Base-by-base conservation (phyloP, 352 stramenopile genomes). In the Globisporangium nunn region DNA sequence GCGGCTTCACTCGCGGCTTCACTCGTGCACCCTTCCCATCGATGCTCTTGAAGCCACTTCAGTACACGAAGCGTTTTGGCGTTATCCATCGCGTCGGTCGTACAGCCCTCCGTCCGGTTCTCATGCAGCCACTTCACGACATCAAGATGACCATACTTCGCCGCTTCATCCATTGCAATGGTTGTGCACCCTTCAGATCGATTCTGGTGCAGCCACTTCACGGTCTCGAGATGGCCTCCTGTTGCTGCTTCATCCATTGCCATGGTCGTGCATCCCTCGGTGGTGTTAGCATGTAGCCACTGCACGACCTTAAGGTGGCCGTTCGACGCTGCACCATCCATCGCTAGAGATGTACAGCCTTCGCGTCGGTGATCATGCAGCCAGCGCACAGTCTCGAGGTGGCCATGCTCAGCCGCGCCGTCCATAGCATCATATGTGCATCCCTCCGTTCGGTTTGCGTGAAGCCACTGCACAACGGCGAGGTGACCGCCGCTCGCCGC, bases 371-470 rank as follows among this genome's bases (percentile, higher is more conserved):
- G 17, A 18, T 18, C 49, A 40, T 78, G 64, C 5, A 78, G 59
- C 58, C 68, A 78, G 18, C 69, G 55, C 3, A 75, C 61, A 5
- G 73, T 39, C 0, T 61, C 35, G 15, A 75, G 18, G 51, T 69
- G 53, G 11, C 70, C 67, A 15, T 2, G 2, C 8, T 11, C 7
- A 2, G 37, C 37, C 11, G 37, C 37, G 2, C 4, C 3, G 37
- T 7, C 8, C 37, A 43, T 43, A 7, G 37, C 37, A 7, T 15
- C 7, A 3, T 7, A 4, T 14, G 18, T 29, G 10, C 49, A 48
- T 2, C 50, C 50, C 15, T 55, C 37, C 2, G 35, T 55, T 4
- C 35, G 18, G 39, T 56, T 47, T 1, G 29, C 37, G 28, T 56
- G 35, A 0, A 56, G 37, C n/a, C 18, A 48, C 18, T 48, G 14